phyloP scores from a whole-genome alignment of 257 asterid species.

The Solanum sparsipilum region DNA sequence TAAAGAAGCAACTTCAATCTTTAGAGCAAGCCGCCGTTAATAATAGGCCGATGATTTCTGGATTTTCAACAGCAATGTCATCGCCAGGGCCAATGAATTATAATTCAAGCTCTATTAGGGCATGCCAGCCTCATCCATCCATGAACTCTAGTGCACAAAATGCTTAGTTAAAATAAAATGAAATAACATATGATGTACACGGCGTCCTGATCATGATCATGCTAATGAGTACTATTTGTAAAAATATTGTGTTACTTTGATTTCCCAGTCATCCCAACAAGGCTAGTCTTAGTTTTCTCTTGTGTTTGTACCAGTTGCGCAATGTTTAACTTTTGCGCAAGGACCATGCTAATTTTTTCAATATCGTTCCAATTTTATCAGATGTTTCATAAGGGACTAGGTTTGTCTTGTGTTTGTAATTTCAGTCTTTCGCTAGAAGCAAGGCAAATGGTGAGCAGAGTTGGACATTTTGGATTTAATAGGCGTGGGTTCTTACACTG shows the following conservation, averaged over 20 bases:
- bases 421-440: background rate
- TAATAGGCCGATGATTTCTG: slow-evolving; percentile 8
- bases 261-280: background rate
- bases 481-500: background rate
- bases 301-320: background rate
- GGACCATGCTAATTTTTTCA: background rate
- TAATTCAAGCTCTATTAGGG: background rate
- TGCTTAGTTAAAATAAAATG: background rate
- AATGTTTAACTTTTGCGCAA: background rate
- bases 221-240: background rate
- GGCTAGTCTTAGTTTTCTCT: background rate
- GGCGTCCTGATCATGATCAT: background rate
- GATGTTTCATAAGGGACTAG: background rate
- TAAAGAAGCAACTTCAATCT: slow-evolving; percentile 28
- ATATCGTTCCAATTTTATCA: background rate
- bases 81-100: background rate
- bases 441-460: background rate
- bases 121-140: background rate
- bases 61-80: background rate
- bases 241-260: background rate
- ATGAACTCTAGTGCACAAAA: slow-evolving; percentile 1
- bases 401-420: background rate
- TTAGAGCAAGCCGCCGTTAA: slow-evolving; percentile 19
- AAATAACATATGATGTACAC: background rate
- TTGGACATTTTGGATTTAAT: background rate